Conservation (phyloP, 2,329 filamentous ascomycete species). For the Sphaceloma murrayae region DNA sequence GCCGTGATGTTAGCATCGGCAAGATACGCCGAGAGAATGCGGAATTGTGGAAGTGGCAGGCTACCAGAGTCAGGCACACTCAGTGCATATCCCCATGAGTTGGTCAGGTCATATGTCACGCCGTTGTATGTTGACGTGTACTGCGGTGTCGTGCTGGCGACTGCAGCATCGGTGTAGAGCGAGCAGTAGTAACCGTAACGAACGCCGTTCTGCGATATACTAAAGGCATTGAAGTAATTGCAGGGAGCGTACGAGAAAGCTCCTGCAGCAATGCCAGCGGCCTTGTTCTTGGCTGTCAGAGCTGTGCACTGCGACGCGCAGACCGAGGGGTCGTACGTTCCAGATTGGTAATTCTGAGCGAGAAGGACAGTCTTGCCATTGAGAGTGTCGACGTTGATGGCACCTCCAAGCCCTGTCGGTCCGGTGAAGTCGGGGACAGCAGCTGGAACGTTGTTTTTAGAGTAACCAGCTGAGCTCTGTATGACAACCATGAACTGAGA, state of each 20-base stretch:
- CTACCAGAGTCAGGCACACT: conserved; percentile 17
- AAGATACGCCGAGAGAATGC: conserved; percentile 17
- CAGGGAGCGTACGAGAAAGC: conserved; percentile 5
- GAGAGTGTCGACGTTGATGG: neutral
- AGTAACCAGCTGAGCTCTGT: conserved; percentile 19
- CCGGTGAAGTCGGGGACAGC: conserved; percentile 6
- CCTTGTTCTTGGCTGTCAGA: neutral
- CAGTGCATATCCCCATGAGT: conserved; percentile 18
- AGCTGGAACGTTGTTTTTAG: conserved; percentile 15
- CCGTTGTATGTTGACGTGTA: conserved; percentile 7
- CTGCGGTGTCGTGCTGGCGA: conserved; percentile 8
- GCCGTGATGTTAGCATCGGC: conserved; percentile 17
- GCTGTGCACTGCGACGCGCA: conserved; percentile 14
- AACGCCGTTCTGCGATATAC: conserved; percentile 28
- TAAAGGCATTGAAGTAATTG: conserved; percentile 28
- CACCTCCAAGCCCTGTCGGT: conserved; percentile 16
- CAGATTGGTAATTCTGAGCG: conserved; percentile 4
- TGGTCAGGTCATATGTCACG: conserved; percentile 13
- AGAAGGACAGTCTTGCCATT: neutral
- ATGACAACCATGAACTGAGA: conserved; percentile 27
- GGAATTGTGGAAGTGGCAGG: conserved; percentile 12
- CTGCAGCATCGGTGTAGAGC: conserved; percentile 24
- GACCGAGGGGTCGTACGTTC: neutral
- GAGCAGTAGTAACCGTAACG: conserved; percentile 29
- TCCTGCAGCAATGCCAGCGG: conserved; percentile 1